These are phyloP conservation scores for Mimosa bimucronata DNA, from an alignment of 306 rosid genomes.

Conservation along the genomic window DNA sequence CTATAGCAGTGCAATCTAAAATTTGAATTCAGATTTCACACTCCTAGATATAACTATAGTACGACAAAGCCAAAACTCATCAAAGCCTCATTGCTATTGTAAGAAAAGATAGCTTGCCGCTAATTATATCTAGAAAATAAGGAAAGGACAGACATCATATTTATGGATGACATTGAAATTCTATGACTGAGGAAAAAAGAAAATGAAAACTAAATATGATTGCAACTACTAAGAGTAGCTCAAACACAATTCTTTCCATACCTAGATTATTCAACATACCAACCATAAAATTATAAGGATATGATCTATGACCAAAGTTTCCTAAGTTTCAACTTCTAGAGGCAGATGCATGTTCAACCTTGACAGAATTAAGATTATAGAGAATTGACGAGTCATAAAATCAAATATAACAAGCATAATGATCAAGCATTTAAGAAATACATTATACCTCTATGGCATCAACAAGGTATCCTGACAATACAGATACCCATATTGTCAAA, in stretches of 20 bases:
- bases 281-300: neutral
- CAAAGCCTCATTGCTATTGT: neutral
- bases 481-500: slow-evolving; percentile 79
- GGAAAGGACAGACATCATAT: neutral
- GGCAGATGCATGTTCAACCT: neutral
- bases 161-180: neutral
- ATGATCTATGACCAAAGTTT: slow-evolving; percentile 24
- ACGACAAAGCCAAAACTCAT: neutral
- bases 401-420: slow-evolving; percentile 22
- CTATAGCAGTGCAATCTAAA: neutral
- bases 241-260: neutral
- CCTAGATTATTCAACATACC: neutral
- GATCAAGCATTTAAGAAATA: slow-evolving; percentile 26
- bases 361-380: neutral
- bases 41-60: neutral
- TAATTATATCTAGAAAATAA: neutral
- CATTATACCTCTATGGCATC: slow-evolving; percentile 76
- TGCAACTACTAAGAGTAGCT: neutral
- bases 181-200: neutral
- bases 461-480: slow-evolving; percentile 88
- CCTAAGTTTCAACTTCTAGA: neutral
- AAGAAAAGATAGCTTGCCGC: slow-evolving; percentile 8
- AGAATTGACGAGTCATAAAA: slow-evolving; percentile 1
- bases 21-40: neutral
- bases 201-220: neutral